Evolutionary conservation across 2,329 filamentous ascomycete species (phyloP).

Genomic region (Exserohilum turcica): DNA sequence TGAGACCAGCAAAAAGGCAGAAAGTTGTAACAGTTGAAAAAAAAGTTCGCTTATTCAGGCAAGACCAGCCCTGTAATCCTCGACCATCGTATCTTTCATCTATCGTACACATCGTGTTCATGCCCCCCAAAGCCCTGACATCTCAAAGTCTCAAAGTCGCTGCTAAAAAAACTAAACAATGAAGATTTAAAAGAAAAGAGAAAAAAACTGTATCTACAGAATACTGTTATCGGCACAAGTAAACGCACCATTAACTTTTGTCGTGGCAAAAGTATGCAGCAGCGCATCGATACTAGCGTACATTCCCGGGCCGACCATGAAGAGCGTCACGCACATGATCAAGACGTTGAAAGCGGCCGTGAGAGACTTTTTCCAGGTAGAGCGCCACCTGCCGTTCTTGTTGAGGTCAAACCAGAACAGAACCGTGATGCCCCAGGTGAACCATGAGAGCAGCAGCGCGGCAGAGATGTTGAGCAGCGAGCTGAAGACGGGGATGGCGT

Average conservation of each 20-base stretch:
- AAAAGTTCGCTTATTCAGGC: no score
- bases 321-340: slow-evolving; percentile 29
- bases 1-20: no score
- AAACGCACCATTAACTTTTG: slow-evolving; percentile 34
- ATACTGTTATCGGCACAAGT: slow-evolving; percentile 37
- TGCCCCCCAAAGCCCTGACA: no score
- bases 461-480: slow-evolving; percentile 35
- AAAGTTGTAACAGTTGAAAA: no score
- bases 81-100: no score
- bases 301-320: slow-evolving; percentile 35
- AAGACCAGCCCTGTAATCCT: no score
- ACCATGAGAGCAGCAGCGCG: slow-evolving; percentile 33
- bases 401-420: slow-evolving; percentile 40
- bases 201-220: slow-evolving; percentile 16
- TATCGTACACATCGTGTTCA: no score
- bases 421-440: slow-evolving; percentile 37
- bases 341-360: slow-evolving; percentile 27
- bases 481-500: slow-evolving; percentile 37
- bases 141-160: no score
- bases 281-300: slow-evolving; percentile 32
- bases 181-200: not conserved
- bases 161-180: no score
- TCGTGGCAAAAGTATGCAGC: slow-evolving; percentile 31
- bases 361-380: slow-evolving; percentile 25
- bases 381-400: slow-evolving; percentile 33